phyloP scores from a whole-genome alignment of 441 rosid genomes.

The Adansonia rubrostipa region DNA sequence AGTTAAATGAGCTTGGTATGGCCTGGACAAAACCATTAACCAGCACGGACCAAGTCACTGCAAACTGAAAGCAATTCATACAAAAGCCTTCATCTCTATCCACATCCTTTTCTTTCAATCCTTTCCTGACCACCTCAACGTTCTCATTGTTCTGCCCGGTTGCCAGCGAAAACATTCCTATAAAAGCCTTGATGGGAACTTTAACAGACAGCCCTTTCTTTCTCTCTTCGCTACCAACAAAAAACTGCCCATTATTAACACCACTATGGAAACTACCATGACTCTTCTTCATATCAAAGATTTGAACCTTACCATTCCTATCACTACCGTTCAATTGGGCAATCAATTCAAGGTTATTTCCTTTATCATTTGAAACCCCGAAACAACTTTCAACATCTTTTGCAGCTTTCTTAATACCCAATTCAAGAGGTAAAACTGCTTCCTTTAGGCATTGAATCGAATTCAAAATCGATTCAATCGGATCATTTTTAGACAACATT shows the following conservation, averaged over 20 bases:
- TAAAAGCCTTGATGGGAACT: constrained; percentile 62
- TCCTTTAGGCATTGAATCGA: constrained; percentile 79
- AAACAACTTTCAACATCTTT: constrained; percentile 76
- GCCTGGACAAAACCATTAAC: constrained; percentile 75
- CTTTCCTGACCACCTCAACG: constrained; percentile 47
- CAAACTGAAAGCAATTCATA: constrained; percentile 77
- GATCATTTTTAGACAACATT: constrained; percentile 66
- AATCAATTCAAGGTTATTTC: constrained; percentile 36
- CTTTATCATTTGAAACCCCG: constrained; percentile 48
- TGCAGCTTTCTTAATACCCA: constrained; percentile 74
- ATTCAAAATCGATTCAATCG: constrained; percentile 64
- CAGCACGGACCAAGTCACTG: constrained; percentile 76
- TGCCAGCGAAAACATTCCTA: constrained; percentile 60
- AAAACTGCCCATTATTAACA: constrained; percentile 29
- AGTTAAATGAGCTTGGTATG: constrained; percentile 66
- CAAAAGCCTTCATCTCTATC: constrained; percentile 67
- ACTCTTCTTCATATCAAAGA: constrained; percentile 44
- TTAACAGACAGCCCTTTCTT: constrained; percentile 64
- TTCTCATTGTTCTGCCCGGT: constrained; percentile 40
- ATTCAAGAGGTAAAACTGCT: constrained; percentile 72
- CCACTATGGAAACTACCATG: constrained; percentile 20
- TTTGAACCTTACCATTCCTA: constrained; percentile 43
- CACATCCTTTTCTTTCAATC: constrained; percentile 41
- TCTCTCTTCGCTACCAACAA: constrained; percentile 55
- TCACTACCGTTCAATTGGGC: constrained; percentile 37